Evolutionary conservation across 495 filamentous ascomycete species (phyloP).

Genomic region (Aspergillus carlsbadensis): DNA sequence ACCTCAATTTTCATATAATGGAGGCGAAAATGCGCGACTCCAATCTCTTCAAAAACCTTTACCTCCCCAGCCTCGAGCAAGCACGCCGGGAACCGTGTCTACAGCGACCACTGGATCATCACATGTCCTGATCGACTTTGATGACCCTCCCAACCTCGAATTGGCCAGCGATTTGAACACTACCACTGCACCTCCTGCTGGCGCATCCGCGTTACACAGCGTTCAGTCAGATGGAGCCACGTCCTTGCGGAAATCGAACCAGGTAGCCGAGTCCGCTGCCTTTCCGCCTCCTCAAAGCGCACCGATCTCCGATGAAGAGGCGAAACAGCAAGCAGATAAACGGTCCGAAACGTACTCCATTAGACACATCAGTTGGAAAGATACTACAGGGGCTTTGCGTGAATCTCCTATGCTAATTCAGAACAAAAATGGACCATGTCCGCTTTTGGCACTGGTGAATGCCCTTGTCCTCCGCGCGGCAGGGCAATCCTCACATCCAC

Average conservation of each 20-base stretch:
- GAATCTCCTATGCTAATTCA: constrained; percentile 82
- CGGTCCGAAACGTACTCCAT: constrained; percentile 69
- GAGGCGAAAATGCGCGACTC: not conserved
- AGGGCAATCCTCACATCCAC: constrained; percentile 58
- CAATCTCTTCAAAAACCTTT: constrained; percentile 10
- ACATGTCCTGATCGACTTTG: constrained; percentile 41
- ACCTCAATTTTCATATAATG: not conserved
- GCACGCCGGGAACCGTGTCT: constrained; percentile 27
- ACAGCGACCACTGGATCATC: constrained; percentile 35
- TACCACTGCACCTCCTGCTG: constrained; percentile 11
- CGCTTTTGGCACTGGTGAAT: constrained; percentile 90
- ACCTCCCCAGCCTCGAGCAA: constrained; percentile 22
- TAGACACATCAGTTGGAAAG: constrained; percentile 63
- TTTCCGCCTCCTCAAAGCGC: constrained; percentile 9
- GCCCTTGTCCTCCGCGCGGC: constrained; percentile 83
- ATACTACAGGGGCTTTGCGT: constrained; percentile 41
- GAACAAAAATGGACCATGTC: constrained; percentile 92
- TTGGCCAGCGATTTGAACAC: constrained; percentile 7
- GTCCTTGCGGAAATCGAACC: constrained; percentile 10
- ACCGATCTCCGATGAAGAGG: constrained; percentile 32
- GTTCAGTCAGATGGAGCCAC: constrained; percentile 7
- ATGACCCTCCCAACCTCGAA: constrained; percentile 17
- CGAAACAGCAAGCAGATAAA: constrained; percentile 42
- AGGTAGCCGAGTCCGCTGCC: not conserved
- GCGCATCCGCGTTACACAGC: not conserved